Base-by-base conservation (phyloP, 495 filamentous ascomycete genomes). In the Aspergillus incahuasiensis region DNA sequence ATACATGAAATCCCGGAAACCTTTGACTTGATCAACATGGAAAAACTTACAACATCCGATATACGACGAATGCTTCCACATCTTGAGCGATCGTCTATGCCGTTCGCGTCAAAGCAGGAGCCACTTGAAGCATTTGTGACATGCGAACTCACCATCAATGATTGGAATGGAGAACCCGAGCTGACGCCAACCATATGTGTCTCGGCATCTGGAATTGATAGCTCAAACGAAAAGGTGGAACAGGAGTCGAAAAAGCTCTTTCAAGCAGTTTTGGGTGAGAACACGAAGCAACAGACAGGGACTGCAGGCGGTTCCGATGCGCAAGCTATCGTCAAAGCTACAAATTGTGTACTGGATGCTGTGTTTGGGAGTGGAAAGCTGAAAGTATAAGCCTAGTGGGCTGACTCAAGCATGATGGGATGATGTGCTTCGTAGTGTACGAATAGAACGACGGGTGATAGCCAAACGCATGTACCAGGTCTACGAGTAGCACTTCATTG, bases 161-260 rank as follows among this genome's bases (percentile, higher is more conserved):
- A 69, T 30, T 79, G 68, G 74, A 73, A 70, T 39, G 67, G 74
- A 43, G 72, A 68, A 54, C 73, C 70, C 15, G 70, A 68, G 45
- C 60, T 78, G 9, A 58, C 56, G 42, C 66, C 73, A 1, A 65
- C 67, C 22, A 62, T 74, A 46, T 72, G 64, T 39, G 51, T 77
- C 40, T 66, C 75, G n/a, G 39, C 55, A 3, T 40, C 61, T 19
- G 53, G 49, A 48, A 30, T 43, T 9, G 50, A 57, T 24, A 56
- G 47, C 12, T 44, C 57, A 1, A 57, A 59, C 11, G 68, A 54
- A 22, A 74, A 71, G 16, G 63, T 73, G 11, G 68, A 74, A 21
- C 65, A 65, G 20, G 75, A 76, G 44, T 57, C 67, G 0, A 75
- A 73, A 48, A 69, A 66, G 19, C 54, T 78, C 19, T 79, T 79